Evolutionary conservation across 2,329 filamentous ascomycete genomes (phyloP), one percentile per base, ranked within the genome.

Genomic region (Pseudodiploospora longispora): DNA sequence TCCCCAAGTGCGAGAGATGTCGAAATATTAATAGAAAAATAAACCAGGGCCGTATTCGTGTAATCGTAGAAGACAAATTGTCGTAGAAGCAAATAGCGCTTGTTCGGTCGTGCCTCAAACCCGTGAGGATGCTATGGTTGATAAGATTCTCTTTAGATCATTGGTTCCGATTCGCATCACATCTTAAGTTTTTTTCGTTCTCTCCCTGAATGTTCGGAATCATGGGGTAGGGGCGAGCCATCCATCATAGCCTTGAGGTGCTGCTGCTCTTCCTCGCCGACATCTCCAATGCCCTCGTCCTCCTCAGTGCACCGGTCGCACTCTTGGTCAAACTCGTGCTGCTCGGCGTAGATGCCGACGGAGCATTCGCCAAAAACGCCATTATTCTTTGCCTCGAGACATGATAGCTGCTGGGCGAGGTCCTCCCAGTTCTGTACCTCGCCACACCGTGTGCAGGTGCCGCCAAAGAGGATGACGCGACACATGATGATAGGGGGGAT

Each of bases 361-460:
- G 55, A 51, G 54, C 71, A 74, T 38, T 64, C 56, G 35, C 71
- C 71, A 43, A 74, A 73, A 8, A 51, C 51, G 39, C 66, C 70
- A 27, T 61, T 63, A 57, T 74, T 74, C 52, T 74, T 74, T 33
- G 71, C 69, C 48, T 72, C 63, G 40, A 74, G 65, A 44, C 71
- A 74, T 6, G 66, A 69, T 3, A 74, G 61, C 50, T 69, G 58
- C 52, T 73, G 70, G 9, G 64, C 59, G 19, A 74, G 60, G 6
- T 72, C 67, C 28, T 63, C 56, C 70, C 71, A 70, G 10, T 60
- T 66, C 42, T 69, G 64, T 37, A 47, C 52, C 5, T 62, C 56
- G 35, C 55, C 60, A 55, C 71, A 74, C 39, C 59, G 60, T 33
- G 67, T 66, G 57, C 71, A 74, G 35, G 56, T 54, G 38, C 71